phyloP scores from a whole-genome alignment of 192 early-diverging fungal genomes.

The Physocladia obscura region DNA sequence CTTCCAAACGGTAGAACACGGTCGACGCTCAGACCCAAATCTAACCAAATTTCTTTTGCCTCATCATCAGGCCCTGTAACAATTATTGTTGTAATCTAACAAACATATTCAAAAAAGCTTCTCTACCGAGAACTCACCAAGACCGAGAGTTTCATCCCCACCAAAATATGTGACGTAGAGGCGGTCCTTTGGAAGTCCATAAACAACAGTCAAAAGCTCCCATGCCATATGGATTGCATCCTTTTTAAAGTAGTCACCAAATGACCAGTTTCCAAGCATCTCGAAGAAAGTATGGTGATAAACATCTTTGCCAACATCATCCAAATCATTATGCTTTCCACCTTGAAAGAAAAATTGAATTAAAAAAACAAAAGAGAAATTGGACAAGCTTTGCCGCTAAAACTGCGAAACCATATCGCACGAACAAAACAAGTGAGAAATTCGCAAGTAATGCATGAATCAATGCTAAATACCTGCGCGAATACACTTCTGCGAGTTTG shows the following conservation, averaged over 20 bases:
- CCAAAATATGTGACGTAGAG: constrained; percentile 98
- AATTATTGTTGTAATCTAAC: too few species aligned
- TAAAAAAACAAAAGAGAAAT: constrained; percentile 8
- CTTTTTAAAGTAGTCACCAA: constrained; percentile 98
- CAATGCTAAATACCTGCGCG: constrained; percentile 75
- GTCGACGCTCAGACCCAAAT: constrained; percentile 78
- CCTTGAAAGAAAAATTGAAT: constrained; percentile 39
- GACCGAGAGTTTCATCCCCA: constrained; percentile 77
- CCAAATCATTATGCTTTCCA: constrained; percentile 99
- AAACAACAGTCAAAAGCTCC: constrained; percentile 88
- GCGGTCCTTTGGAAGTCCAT: constrained; percentile 76
- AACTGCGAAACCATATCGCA: too few species aligned
- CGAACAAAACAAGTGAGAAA: too few species aligned
- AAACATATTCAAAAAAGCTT: neutral
- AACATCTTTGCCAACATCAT: constrained; percentile 96
- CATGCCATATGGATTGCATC: constrained; percentile 89
- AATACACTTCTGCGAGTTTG: constrained; percentile 98
- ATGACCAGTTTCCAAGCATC: constrained; percentile 99
- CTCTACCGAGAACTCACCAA: constrained; percentile 40
- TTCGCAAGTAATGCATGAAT: too few species aligned
- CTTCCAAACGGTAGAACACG: constrained; percentile 82
- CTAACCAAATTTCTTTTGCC: constrained; percentile 87
- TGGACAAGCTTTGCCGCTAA: too few species aligned
- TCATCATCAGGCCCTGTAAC: constrained; percentile 71
- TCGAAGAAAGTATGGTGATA: constrained; percentile 99